Evolutionary conservation across 2,329 filamentous ascomycete species (phyloP), one percentile per base, ranked within the genome.

Genomic region (Stenocarpella maydis): DNA sequence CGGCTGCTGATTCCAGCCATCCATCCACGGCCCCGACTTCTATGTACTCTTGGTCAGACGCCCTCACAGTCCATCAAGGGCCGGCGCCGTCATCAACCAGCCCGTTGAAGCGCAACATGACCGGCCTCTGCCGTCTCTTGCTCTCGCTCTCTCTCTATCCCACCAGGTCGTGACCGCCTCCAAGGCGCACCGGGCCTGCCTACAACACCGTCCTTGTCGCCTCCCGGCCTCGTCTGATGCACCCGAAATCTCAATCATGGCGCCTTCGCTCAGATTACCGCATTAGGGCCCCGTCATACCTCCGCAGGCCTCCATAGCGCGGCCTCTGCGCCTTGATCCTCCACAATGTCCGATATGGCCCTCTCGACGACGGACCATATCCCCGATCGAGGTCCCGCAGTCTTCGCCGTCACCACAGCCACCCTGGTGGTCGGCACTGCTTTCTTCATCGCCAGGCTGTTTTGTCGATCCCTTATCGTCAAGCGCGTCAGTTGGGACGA

Each of bases 401-500:
- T 93, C 65, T 88, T 94, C 75, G 87, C 87, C 74, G 91, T 94
- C 72, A 91, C 91, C n/a, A 86, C 88, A 8, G 82, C 86, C 24
- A 92, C 91, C 64, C 86, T 95, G 71, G 86, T 86, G 26, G 78
- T 95, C 65, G 89, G 92, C 64, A 91, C 91, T 47, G 76, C 92
- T 67, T 95, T 97, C 77, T 92, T 97, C 74, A 84, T 85, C 50
- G 86, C 92, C 43, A 90, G 95, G 67, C 84, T 97, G 73, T 81
- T 93, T 50, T 94, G 92, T 71, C 88, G 94, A 34, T 84, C 88
- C 61, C 88, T 86, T 55, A 90, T 98, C 61, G 91, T 97, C 68
- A 88, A 88, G 74, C 90, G 87, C 67, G 81, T 94, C 64, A 89
- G 86, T 67, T 87, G 88, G 83, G 94, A 97, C 80, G 95, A 97